Conservation (phyloP, 306 rosid species). For the Cucurbita maxima region DNA sequence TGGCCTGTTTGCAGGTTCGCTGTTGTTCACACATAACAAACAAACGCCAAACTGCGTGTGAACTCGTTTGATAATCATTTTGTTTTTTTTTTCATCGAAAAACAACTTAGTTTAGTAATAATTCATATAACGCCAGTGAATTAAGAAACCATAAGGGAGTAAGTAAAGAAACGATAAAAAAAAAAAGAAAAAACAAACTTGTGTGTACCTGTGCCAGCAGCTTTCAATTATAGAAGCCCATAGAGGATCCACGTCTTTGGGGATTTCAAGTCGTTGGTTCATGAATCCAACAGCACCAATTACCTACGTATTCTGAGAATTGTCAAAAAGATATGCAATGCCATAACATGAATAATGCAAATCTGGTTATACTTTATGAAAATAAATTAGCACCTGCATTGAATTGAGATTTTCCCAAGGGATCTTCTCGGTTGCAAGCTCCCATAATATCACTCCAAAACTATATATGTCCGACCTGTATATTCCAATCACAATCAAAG, state of each 20-base stretch:
- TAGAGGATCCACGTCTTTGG: conserved; percentile 66
- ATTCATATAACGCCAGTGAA: neutral
- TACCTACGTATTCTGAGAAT: conserved; percentile 34
- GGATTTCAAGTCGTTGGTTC: conserved; percentile 89
- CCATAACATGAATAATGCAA: neutral
- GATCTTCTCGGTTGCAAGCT: conserved; percentile 88
- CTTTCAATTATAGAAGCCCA: conserved; percentile 82
- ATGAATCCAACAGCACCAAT: conserved; percentile 99
- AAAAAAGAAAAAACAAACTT: no score
- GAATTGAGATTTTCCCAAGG: conserved; percentile 98
- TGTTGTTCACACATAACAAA: conserved; percentile 17
- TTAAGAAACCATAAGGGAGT: neutral
- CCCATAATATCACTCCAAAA: conserved; percentile 97
- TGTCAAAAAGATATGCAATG: neutral
- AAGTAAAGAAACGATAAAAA: neutral
- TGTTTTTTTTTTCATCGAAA: neutral
- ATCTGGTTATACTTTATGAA: neutral
- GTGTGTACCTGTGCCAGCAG: conserved; percentile 71
- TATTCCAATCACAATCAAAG: conserved; percentile 5
- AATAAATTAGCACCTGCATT: conserved; percentile 60
- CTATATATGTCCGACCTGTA: conserved; percentile 94
- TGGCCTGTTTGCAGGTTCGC: conserved; percentile 71
- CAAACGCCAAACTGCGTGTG: no score
- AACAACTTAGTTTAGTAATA: no score
- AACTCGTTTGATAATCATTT: neutral